Conservation (phyloP, 2,329 filamentous ascomycete species). For the Colletotrichum camelliae region DNA sequence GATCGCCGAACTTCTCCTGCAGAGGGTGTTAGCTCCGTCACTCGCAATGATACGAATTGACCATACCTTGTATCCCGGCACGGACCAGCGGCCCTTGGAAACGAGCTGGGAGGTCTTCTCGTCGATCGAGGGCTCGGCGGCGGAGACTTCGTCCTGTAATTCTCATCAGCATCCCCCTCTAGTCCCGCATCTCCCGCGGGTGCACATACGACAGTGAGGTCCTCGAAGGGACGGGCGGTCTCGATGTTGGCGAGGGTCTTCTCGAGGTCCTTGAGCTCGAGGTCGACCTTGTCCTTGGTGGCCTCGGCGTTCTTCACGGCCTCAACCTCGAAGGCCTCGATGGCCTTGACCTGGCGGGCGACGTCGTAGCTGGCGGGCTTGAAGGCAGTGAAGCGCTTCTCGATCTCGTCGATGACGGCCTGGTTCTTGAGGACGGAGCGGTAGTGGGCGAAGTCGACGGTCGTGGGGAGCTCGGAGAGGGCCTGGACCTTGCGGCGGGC, state of each 20-base stretch:
- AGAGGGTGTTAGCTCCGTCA: constrained; percentile 48
- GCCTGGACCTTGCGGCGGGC: constrained; percentile 90
- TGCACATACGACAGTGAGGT: constrained; percentile 91
- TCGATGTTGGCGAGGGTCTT: constrained; percentile 98
- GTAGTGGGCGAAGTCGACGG: constrained; percentile 94
- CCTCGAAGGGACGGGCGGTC: constrained; percentile 92
- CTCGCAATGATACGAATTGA: background rate
- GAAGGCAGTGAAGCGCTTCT: constrained; percentile 92
- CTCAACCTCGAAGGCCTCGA: constrained; percentile 97
- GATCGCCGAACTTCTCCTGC: constrained; percentile 98
- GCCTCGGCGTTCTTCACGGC: constrained; percentile 96
- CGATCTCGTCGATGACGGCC: constrained; percentile 93
- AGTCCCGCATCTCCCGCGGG: background rate
- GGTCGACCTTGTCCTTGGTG: constrained; percentile 95
- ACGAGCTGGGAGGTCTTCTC: constrained; percentile 95
- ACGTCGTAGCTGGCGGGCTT: constrained; percentile 95
- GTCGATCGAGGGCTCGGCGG: constrained; percentile 95
- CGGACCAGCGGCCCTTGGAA: constrained; percentile 96
- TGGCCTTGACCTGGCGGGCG: constrained; percentile 92
- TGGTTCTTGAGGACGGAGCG: constrained; percentile 93
- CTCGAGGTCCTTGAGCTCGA: constrained; percentile 91
- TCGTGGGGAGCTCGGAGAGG: constrained; percentile 83
- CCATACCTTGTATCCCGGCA: constrained; percentile 97
- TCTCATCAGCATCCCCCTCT: constrained; percentile 28
- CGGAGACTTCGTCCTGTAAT: constrained; percentile 86